Conservation (phyloP, 169 alveolate species). For the Eimeria acervulina region DNA sequence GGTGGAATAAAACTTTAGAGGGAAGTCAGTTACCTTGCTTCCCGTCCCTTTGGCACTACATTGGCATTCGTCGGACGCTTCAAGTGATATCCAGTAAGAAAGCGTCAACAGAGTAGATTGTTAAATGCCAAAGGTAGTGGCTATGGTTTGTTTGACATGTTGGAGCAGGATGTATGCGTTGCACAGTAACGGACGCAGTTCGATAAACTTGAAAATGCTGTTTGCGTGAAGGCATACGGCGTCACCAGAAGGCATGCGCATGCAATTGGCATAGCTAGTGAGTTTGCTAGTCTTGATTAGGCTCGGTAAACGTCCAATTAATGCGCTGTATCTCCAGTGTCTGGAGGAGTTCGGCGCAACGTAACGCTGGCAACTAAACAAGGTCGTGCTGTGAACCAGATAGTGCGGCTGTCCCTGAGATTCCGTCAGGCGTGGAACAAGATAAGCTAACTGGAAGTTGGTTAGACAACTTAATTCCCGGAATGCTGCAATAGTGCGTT, state of each 20-base stretch:
- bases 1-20: no score
- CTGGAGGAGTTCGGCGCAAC: neutral
- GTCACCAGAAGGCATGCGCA: neutral
- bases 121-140: neutral
- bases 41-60: neutral
- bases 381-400: neutral
- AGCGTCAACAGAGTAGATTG: neutral
- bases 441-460: neutral
- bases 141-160: neutral
- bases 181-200: neutral
- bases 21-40: neutral
- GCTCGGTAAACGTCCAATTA: neutral
- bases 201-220: neutral
- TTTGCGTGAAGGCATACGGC: neutral
- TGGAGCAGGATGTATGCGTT: neutral
- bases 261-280: neutral
- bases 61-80: neutral
- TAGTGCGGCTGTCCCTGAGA: neutral
- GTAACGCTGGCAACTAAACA: neutral
- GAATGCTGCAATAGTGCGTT: neutral
- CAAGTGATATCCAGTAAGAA: neutral
- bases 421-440: no score
- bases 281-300: neutral
- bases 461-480: neutral
- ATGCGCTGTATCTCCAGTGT: neutral